Conservation (phyloP, 2,329 filamentous ascomycete genomes). For the Pleoardoris graminearum region DNA sequence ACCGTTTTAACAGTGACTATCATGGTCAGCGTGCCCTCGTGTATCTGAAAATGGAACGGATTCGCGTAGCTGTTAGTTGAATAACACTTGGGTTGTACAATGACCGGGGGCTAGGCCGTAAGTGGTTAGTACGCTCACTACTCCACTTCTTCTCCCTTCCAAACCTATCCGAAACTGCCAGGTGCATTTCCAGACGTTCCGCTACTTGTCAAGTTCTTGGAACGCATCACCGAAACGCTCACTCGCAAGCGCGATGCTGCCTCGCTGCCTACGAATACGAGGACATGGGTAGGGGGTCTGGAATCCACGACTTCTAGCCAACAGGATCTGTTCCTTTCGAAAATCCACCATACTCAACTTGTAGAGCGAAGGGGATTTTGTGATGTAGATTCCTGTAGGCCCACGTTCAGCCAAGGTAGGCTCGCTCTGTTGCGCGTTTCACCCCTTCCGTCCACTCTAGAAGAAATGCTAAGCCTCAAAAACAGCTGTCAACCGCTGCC, state of each 20-base stretch:
- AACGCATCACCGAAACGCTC: not conserved
- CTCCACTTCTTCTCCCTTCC: not conserved
- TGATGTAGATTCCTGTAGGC: not conserved
- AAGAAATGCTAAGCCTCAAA: not conserved
- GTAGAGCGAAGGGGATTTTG: no score
- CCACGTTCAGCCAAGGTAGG: not conserved
- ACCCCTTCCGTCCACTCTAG: not conserved
- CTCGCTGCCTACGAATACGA: not conserved
- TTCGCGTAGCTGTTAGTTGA: not conserved
- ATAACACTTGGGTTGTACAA: not conserved
- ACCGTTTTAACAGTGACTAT: no score
- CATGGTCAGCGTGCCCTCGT: no score
- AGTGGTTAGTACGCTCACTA: not conserved
- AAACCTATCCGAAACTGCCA: constrained; percentile 7
- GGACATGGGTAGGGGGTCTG: no score
- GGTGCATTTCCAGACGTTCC: not conserved
- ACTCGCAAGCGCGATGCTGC: not conserved
- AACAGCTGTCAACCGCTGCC: not conserved
- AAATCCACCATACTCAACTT: no score
- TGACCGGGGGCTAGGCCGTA: not conserved
- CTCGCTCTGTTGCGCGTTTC: not conserved
- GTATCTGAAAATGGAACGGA: not conserved
- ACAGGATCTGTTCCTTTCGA: no score
- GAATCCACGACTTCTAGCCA: no score
- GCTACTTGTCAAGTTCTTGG: not conserved